Evolutionary conservation across 2,329 filamentous ascomycete species (phyloP).

Genomic region (Huntiella bhutanensis): DNA sequence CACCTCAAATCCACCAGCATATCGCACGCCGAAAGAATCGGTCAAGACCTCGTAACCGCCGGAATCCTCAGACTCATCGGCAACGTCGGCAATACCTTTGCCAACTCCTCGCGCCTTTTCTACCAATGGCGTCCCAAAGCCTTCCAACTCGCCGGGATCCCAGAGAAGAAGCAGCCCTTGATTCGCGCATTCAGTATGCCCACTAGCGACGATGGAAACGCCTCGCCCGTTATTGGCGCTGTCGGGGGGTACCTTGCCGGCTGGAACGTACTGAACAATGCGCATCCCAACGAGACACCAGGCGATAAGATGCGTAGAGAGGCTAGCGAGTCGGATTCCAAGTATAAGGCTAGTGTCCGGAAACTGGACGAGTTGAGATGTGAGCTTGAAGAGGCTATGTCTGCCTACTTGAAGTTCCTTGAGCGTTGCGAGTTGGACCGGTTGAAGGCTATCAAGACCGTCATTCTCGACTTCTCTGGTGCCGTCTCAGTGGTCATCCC

Average conservation of each 20-base stretch:
- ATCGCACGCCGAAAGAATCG: conserved; percentile 82
- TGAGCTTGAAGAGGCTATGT: conserved; percentile 86
- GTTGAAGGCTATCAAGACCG: conserved; percentile 93
- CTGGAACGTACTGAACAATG: conserved; percentile 58
- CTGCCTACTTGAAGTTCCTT: conserved; percentile 83
- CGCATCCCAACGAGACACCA: conserved; percentile 71
- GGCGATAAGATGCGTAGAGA: conserved; percentile 73
- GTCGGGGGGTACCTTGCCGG: conserved; percentile 78
- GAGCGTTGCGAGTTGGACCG: conserved; percentile 93
- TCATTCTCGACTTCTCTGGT: conserved; percentile 91
- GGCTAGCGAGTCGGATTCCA: conserved; percentile 75
- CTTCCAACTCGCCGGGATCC: conserved; percentile 72
- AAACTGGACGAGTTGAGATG: conserved; percentile 83
- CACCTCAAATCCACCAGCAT: conserved; percentile 69
- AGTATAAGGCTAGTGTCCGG: conserved; percentile 71
- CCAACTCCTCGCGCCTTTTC: conserved; percentile 91
- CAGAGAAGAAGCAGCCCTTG: conserved; percentile 63
- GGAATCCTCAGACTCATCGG: conserved; percentile 82
- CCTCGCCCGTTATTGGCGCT: conserved; percentile 64
- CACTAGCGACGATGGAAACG: conserved; percentile 25
- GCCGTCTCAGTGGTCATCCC: conserved; percentile 97
- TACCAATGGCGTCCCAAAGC: conserved; percentile 94
- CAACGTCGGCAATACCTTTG: conserved; percentile 86
- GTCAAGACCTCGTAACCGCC: conserved; percentile 73
- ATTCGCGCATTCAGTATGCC: conserved; percentile 57